Conservation (phyloP, 352 stramenopile genomes). For the Phytopythium chamaehyphon region DNA sequence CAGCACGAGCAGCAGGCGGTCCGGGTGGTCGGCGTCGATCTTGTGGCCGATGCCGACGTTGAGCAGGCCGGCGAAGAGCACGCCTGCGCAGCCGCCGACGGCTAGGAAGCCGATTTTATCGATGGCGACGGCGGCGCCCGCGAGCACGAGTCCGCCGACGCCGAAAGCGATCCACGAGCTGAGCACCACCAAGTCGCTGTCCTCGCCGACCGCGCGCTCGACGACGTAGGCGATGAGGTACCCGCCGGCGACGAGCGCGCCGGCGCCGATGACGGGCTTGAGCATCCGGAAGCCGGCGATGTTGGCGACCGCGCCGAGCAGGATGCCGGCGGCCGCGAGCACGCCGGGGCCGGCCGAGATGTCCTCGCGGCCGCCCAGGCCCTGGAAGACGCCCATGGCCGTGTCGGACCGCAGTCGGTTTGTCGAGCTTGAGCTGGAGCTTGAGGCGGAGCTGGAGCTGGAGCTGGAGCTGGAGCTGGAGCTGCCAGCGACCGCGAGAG, state of each 20-base stretch:
- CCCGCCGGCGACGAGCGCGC: slow-evolving; percentile 26
- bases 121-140: slow-evolving; percentile 17
- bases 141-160: slow-evolving; percentile 23
- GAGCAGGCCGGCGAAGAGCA: slow-evolving; percentile 29
- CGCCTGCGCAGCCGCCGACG: slow-evolving; percentile 22
- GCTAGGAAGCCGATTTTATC: slow-evolving; percentile 27
- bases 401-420: not conserved
- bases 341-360: slow-evolving; percentile 17
- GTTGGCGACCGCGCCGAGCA: slow-evolving; percentile 24
- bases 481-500: not conserved
- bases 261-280: slow-evolving; percentile 25
- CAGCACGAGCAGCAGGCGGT: slow-evolving; percentile 21
- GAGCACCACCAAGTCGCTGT: slow-evolving; percentile 21
- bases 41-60: slow-evolving; percentile 29
- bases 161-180: slow-evolving; percentile 39
- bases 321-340: slow-evolving; percentile 26
- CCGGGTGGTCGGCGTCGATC: slow-evolving; percentile 20
- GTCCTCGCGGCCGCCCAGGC: not conserved
- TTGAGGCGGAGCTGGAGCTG: not conserved
- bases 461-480: not conserved
- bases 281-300: slow-evolving; percentile 42
- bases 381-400: not conserved
- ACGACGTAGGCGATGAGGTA: slow-evolving; percentile 20
- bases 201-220: slow-evolving; percentile 21
- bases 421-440: not conserved